These are phyloP conservation scores for Acanthochlamys bracteata DNA, from an alignment of 106 monocot species.

Conservation along the genomic window DNA sequence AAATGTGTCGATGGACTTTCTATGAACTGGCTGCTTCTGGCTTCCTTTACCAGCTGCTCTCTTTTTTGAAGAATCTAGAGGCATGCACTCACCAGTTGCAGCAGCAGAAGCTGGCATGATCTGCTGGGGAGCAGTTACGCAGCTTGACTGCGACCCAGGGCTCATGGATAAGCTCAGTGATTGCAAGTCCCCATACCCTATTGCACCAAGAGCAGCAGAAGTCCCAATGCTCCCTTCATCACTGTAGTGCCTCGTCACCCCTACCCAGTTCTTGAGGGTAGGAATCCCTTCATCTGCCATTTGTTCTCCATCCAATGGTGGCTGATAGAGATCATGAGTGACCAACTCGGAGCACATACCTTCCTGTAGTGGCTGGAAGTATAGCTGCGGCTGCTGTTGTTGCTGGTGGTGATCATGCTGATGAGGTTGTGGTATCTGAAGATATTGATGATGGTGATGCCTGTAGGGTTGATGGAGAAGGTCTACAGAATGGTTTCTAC, in stretches of 20 bases:
- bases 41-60: slow-evolving; percentile 40
- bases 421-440: slow-evolving; percentile 9
- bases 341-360: slow-evolving; percentile 33
- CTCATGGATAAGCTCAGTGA: slow-evolving; percentile 87
- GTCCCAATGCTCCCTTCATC: slow-evolving; percentile 26
- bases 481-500: slow-evolving; percentile 29
- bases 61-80: slow-evolving; percentile 50
- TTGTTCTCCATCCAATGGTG: slow-evolving; percentile 25
- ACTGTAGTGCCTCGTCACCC: slow-evolving; percentile 28
- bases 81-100: slow-evolving; percentile 22
- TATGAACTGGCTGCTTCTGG: slow-evolving; percentile 89
- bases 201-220: slow-evolving; percentile 26
- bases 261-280: slow-evolving; percentile 45
- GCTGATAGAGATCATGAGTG: slow-evolving; percentile 32
- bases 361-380: slow-evolving; percentile 62
- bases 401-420: slow-evolving; percentile 4
- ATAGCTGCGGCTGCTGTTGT: slow-evolving; percentile 25
- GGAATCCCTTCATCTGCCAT: slow-evolving; percentile 31
- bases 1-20: slow-evolving; percentile 94
- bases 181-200: slow-evolving; percentile 67
- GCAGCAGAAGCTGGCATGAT: slow-evolving; percentile 15
- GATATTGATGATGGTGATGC: neutral
- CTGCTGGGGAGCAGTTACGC: slow-evolving; percentile 42
- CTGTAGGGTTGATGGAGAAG: slow-evolving; percentile 37
- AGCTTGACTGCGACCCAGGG: slow-evolving; percentile 80